Percentiles rank a stretch among this genome's conserved stretches.
Conservation (phyloP, 2,329 filamentous ascomycete genomes). For the Fusarium redolens region DNA sequence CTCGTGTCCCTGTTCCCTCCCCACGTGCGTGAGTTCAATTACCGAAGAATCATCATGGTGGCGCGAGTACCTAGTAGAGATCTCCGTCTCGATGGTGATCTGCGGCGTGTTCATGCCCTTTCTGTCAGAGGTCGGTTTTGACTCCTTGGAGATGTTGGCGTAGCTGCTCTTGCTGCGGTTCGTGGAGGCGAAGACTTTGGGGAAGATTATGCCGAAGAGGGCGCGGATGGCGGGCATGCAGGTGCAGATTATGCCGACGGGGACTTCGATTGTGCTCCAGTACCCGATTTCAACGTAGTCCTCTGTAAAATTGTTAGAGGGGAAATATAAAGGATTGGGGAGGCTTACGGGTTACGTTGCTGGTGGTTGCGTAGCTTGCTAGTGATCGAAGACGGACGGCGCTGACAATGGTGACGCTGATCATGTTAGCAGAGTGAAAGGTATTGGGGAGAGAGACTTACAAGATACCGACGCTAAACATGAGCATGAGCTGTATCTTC, state of each 20-base stretch:
- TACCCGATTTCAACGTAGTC: slow-evolving; percentile 42
- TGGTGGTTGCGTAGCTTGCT: slow-evolving; percentile 20
- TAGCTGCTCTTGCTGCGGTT: slow-evolving; percentile 18
- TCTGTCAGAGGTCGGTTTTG: background rate
- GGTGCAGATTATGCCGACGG: slow-evolving; percentile 46
- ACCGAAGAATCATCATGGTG: background rate
- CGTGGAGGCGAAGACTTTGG: slow-evolving; percentile 29
- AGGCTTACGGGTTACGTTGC: slow-evolving; percentile 20
- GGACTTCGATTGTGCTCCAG: slow-evolving; percentile 48
- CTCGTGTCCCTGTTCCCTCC: background rate
- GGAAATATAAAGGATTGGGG: rapidly evolving
- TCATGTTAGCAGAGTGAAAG: background rate
- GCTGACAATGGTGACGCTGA: slow-evolving; percentile 17
- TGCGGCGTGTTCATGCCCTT: background rate
- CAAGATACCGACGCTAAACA: slow-evolving; percentile 26
- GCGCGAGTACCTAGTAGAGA: background rate
- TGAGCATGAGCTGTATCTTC: slow-evolving; percentile 25
- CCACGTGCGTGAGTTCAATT: slow-evolving; percentile 12
- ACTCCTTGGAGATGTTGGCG: slow-evolving; percentile 20
- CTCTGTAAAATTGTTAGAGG: slow-evolving; percentile 17
- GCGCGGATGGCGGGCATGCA: slow-evolving; percentile 45
- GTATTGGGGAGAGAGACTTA: background rate
- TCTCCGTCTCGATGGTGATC: background rate
- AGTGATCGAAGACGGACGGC: slow-evolving; percentile 12
- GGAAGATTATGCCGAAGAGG: slow-evolving; percentile 28